These are phyloP conservation scores for Paraphysoderma sedebokerense DNA, from an alignment of 371 early-diverging fungal genomes.

Conservation along the genomic window DNA sequence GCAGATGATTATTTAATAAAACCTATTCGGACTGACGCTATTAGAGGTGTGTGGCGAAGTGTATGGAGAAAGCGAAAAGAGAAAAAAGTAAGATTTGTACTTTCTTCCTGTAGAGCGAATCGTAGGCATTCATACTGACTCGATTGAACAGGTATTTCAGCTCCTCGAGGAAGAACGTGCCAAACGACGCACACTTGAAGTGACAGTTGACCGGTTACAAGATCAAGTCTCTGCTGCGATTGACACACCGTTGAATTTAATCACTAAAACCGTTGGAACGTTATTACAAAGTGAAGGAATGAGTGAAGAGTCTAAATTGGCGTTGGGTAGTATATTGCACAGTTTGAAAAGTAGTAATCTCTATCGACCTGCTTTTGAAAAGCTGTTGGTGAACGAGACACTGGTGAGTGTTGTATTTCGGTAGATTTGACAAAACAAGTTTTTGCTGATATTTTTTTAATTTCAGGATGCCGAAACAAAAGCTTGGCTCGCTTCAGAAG, in stretches of 20 bases:
- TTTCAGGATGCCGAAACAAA: neutral
- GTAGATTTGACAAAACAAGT: too few species aligned
- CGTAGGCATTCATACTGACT: too few species aligned
- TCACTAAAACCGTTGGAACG: neutral
- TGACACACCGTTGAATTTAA: neutral
- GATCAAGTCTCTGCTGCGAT: neutral
- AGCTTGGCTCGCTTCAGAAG: neutral
- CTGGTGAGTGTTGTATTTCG: too few species aligned
- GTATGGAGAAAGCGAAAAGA: conserved; percentile 1
- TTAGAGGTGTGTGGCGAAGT: neutral
- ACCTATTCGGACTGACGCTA: neutral
- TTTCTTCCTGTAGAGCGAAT: too few species aligned
- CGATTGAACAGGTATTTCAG: too few species aligned
- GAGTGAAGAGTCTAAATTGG: neutral
- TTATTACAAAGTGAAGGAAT: neutral
- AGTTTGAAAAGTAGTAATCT: neutral
- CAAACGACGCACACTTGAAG: neutral
- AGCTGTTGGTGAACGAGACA: neutral
- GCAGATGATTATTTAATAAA: conserved; percentile 1
- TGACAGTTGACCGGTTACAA: neutral
- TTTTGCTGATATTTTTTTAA: too few species aligned
- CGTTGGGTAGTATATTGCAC: neutral
- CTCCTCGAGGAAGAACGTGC: conserved; percentile 1
- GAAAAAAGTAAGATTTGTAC: too few species aligned
- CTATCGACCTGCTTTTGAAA: neutral